Evolutionary conservation across 306 rosid species (phyloP).

Genomic region (Citrullus colocynthis): DNA sequence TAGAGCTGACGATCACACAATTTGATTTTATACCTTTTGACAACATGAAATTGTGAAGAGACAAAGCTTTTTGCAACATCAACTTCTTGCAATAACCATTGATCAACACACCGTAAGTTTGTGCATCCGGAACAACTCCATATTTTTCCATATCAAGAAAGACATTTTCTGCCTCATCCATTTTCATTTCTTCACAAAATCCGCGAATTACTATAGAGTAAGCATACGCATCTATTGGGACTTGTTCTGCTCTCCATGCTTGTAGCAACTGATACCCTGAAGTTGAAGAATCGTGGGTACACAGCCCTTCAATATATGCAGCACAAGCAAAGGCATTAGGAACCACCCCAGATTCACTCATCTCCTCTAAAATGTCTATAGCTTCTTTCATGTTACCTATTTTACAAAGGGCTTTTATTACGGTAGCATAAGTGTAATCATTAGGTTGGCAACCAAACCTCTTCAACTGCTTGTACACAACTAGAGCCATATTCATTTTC

Average conservation of each 20-base stretch:
- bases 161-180: constrained; percentile 42
- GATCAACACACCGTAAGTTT: constrained; percentile 42
- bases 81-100: constrained; percentile 53
- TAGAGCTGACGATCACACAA: constrained; percentile 40
- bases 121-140: constrained; percentile 49
- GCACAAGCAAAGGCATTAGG: constrained; percentile 38
- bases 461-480: constrained; percentile 42
- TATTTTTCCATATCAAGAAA: constrained; percentile 45
- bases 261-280: constrained; percentile 45
- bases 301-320: constrained; percentile 58
- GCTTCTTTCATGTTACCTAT: constrained; percentile 45
- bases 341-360: constrained; percentile 43
- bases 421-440: constrained; percentile 48
- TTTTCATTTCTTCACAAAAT: constrained; percentile 53
- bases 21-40: constrained; percentile 54
- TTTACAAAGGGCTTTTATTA: constrained; percentile 56
- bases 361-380: constrained; percentile 35
- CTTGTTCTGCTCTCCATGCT: constrained; percentile 26
- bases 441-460: constrained; percentile 61
- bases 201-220: constrained; percentile 51
- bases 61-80: constrained; percentile 37
- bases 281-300: constrained; percentile 32
- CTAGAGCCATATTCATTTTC: constrained; percentile 31
- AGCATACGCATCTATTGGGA: constrained; percentile 37
- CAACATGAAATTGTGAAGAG: constrained; percentile 40